These are phyloP conservation scores for Xylariaceae sp. DNA, from an alignment of 2,329 filamentous ascomycete genomes.

Conservation along the genomic window DNA sequence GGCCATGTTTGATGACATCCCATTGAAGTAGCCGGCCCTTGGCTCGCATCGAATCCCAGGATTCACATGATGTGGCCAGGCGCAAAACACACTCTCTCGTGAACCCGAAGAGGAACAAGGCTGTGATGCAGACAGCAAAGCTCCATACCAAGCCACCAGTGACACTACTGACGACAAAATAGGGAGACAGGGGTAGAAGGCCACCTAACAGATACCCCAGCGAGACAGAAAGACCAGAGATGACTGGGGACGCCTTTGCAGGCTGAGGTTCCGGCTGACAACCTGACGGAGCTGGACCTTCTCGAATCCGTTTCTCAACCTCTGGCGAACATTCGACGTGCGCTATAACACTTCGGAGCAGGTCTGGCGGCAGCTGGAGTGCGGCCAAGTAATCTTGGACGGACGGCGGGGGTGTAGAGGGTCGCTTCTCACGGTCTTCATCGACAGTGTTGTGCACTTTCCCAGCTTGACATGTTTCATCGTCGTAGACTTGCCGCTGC, in stretches of 20 bases:
- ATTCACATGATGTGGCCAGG: slow-evolving; percentile 2
- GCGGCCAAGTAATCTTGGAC: slow-evolving; percentile 23
- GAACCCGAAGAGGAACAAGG: slow-evolving; percentile 60
- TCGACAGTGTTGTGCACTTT: background rate
- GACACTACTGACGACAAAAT: slow-evolving; percentile 51
- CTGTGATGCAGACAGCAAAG: slow-evolving; percentile 53
- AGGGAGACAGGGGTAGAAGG: slow-evolving; percentile 64
- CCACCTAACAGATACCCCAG: slow-evolving; percentile 66
- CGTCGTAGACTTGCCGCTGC: slow-evolving; percentile 12
- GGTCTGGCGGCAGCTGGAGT: slow-evolving; percentile 22
- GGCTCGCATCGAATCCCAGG: slow-evolving; percentile 23
- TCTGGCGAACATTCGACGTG: slow-evolving; percentile 20
- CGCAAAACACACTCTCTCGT: slow-evolving; percentile 49
- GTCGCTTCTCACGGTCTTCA: background rate
- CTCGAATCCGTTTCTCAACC: slow-evolving; percentile 7
- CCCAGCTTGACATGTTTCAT: background rate
- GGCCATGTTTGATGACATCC: slow-evolving; percentile 23
- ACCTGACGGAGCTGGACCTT: background rate
- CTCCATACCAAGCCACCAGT: slow-evolving; percentile 52
- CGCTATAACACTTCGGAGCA: slow-evolving; percentile 20
- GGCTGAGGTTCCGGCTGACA: slow-evolving; percentile 34
- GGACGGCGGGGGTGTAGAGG: too few relatives aligned
- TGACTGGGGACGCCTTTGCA: slow-evolving; percentile 36
- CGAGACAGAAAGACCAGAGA: slow-evolving; percentile 61
- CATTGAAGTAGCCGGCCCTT: slow-evolving; percentile 33